Evolutionary conservation across 306 rosid genomes (phyloP), one percentile per base, ranked within the genome.

Genomic region (Dicorynia guianensis): DNA sequence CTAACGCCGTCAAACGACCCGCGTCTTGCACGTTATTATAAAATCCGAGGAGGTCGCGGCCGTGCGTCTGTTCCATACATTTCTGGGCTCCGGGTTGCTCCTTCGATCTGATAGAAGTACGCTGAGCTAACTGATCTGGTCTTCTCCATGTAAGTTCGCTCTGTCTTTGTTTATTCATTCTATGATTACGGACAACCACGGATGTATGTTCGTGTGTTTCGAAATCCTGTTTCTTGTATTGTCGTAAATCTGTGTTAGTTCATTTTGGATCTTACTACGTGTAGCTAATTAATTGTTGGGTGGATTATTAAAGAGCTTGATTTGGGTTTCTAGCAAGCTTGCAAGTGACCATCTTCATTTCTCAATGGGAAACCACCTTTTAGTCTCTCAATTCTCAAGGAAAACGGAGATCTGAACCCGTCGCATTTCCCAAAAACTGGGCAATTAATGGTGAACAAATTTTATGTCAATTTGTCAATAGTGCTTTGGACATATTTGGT

Each of bases 31-130:
- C 57, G 19, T 62, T 25, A n/a, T 6, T 77, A 48, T 57, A 76
- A 58, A 72, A 61, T 14, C 10, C 18, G n/a, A 74, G 47, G 13
- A 58, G 6, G 52, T 13, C 12, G 18, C 43, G 38, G 57, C n/a
- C n/a, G 46, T 62, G 54, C 53, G 59, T n/a, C 7, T 6, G 30
- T 20, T 43, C 19, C 44, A 34, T 17, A 9, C 33, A 34, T 5
- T 65, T 25, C 15, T 17, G 7, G 43, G 11, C 39, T 42, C 50
- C 14, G 71, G 83, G 76, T 77, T 66, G 80, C 74, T 60, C 62
- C 56, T 47, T 63, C 73, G 85, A 85, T 88, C 90, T 83, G 81
- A 80, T 39, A 5, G 14, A 34, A 67, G 18, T 80, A 57, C 11
- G 10, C 57, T 3, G 47, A 30, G 48, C 49, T 69, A 50, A 52